Evolutionary conservation across 2,329 filamentous ascomycete genomes (phyloP).

Genomic region (Pezizomycotina sp.): DNA sequence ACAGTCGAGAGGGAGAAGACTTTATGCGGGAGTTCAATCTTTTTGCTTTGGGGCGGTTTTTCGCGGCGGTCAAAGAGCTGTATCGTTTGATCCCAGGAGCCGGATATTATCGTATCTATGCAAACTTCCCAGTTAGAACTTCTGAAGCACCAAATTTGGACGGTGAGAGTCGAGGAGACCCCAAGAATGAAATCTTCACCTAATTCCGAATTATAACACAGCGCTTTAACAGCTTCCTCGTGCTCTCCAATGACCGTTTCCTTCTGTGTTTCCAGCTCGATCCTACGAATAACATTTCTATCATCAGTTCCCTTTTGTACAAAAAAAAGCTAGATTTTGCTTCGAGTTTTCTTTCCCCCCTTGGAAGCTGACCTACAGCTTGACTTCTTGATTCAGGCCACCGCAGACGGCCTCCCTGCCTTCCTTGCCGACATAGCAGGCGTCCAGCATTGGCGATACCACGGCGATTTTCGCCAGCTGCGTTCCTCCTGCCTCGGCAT

Average conservation of each 20-base stretch:
- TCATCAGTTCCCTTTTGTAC: not conserved
- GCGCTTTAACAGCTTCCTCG: constrained; percentile 58
- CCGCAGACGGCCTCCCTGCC: constrained; percentile 73
- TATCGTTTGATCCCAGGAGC: constrained; percentile 83
- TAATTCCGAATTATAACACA: constrained; percentile 64
- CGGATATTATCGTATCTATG: constrained; percentile 60
- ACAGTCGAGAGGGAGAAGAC: constrained; percentile 73
- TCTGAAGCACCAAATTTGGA: too few species aligned
- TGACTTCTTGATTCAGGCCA: constrained; percentile 74
- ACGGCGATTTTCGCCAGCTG: constrained; percentile 62
- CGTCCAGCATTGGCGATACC: constrained; percentile 71
- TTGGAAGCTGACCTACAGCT: constrained; percentile 38
- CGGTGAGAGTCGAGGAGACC: too few species aligned
- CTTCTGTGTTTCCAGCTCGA: constrained; percentile 56
- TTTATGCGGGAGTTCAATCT: constrained; percentile 62
- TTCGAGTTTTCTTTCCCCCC: not conserved
- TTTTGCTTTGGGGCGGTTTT: constrained; percentile 39
- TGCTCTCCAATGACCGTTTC: constrained; percentile 66
- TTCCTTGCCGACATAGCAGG: constrained; percentile 63
- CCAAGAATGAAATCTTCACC: constrained; percentile 33
- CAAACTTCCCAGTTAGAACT: too few species aligned
- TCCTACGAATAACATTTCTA: too few species aligned
- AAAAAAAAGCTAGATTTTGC: not conserved
- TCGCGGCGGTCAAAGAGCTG: constrained; percentile 57
- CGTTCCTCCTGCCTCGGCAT: constrained; percentile 38